Evolutionary conservation across 495 filamentous ascomycete species (phyloP), one percentile per base, ranked within the genome.

Genomic region (Monascus purpureus): DNA sequence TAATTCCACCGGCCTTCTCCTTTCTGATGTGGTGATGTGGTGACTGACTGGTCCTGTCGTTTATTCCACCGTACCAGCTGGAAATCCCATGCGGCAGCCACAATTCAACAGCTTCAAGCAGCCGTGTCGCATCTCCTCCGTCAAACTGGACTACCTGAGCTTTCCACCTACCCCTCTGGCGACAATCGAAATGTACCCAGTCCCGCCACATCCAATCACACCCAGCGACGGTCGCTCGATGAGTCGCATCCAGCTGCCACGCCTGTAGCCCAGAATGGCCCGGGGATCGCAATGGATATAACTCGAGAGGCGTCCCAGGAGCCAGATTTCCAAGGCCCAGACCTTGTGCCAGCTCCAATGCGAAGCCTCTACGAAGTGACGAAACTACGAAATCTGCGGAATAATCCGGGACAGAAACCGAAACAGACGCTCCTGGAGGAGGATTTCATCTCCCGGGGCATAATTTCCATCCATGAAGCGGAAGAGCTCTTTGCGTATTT

Each of bases 311-410:
- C 57, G 9, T 70, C 67, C 3, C 64, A 63, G 31, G 68, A 72
- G 17, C 59, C 55, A n/a, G 55, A 61, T 33, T 43, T 63, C 9
- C 63, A 65, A 26, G 55, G 58, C 31, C 53, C 59, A 13, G 57
- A 59, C 6, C 33, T 73, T 20, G 65, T 73, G 17, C 54, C 67
- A 1, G 68, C 65, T 4, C 70, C 70, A 0, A 73, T 75, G 67
- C 61, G 66, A 32, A 72, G 65, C 47, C 44, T 75, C 14, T 75
- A 71, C 42, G 70, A 73, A 37, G 70, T 74, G 17, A 74, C 70
- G 5, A 72, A 68, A 26, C 46, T 74, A 31, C 58, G 67, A 17
- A 64, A 70, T 25, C 36, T 72, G 32, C 48, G 67, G n/a, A 59
- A 57, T 30, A 61, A 61, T 30, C 49, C 47, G 16, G 53, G 51